Evolutionary conservation across 2,329 filamentous ascomycete species (phyloP), one percentile per base, ranked within the genome.

Genomic region (Atkinsonella hypoxylon): DNA sequence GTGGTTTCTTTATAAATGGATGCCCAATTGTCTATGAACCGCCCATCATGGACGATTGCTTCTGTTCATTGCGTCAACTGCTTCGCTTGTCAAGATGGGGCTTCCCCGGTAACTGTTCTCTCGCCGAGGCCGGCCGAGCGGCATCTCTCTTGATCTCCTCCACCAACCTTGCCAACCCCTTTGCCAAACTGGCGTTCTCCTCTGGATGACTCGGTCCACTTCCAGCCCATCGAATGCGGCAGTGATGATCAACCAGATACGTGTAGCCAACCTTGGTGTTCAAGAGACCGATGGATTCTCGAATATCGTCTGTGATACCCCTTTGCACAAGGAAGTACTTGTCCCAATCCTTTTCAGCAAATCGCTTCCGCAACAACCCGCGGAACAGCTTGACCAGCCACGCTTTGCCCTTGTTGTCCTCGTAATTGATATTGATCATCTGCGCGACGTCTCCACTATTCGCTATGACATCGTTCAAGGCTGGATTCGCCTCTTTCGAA

Each of bases 241-340:
- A 95, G 56, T 90, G 76, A 55, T 82, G 75, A 65, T 98, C 93
- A 52, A 98, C 75, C 45, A 98, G 75, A 67, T 95, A 98, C 4
- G 90, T 85, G 69, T 96, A 97, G 38, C 90, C 91, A 34, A 96
- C 91, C 68, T 90, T 94, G 57, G 81, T 82, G 68, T 98, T 98
- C 63, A 95, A 71, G 63, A 95, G 58, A 11, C 82, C 82, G 54
- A 85, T 79, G 39, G 70, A 72, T 65, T 84, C 81, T 48, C 76
- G 73, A 50, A 84, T 78, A 50, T 81, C 73, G 49, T 82, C 76
- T 0, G 77, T 76, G 48, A 85, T 62, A 39, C 78, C 80, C 53
- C 68, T 73, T 48, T 70, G 70, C 18, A 85, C 76, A 32, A 84
- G 60, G 56, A 85, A 82, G 64, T 85, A 85, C 58, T 71, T 72